These are phyloP conservation scores for Colletotrichum somersetense DNA, from an alignment of 2,329 filamentous ascomycete species.

Conservation along the genomic window DNA sequence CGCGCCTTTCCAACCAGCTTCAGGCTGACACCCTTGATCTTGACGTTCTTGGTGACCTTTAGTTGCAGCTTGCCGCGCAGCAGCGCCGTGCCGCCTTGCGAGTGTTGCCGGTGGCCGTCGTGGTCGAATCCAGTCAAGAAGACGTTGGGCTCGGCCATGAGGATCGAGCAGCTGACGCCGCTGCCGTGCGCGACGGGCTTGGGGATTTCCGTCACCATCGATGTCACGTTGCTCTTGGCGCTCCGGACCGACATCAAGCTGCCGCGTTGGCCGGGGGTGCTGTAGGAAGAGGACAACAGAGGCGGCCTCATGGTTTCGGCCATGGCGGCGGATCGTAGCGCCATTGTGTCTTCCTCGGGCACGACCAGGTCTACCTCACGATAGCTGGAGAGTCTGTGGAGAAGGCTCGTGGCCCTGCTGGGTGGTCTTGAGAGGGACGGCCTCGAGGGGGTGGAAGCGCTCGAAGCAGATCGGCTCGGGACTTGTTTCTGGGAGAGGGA, in stretches of 20 bases:
- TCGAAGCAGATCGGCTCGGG: slow-evolving; percentile 30
- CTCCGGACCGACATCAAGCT: slow-evolving; percentile 65
- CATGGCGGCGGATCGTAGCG: slow-evolving; percentile 39
- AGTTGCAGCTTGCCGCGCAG: slow-evolving; percentile 87
- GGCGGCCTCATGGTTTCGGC: slow-evolving; percentile 39
- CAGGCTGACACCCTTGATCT: slow-evolving; percentile 91
- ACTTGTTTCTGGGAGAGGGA: slow-evolving; percentile 39
- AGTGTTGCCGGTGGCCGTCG: slow-evolving; percentile 65
- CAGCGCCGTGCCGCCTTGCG: slow-evolving; percentile 79
- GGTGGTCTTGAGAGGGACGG: slow-evolving; percentile 25
- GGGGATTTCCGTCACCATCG: slow-evolving; percentile 66
- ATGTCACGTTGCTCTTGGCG: slow-evolving; percentile 64
- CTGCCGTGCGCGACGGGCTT: slow-evolving; percentile 85
- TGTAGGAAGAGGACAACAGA: slow-evolving; percentile 44
- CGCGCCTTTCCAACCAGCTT: slow-evolving; percentile 87
- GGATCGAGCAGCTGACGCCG: slow-evolving; percentile 79
- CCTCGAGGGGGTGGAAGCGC: slow-evolving; percentile 34
- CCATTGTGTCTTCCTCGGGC: slow-evolving; percentile 43
- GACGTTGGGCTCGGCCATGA: slow-evolving; percentile 83
- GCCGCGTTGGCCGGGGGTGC: slow-evolving; percentile 55
- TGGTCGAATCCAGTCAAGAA: slow-evolving; percentile 86
- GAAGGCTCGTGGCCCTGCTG: slow-evolving; percentile 35
- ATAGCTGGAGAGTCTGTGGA: slow-evolving; percentile 34
- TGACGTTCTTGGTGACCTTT: slow-evolving; percentile 87
- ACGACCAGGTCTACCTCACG: slow-evolving; percentile 37